These are phyloP conservation scores for Adansonia madagascariensis DNA, from an alignment of 441 rosid species.

Conservation along the genomic window DNA sequence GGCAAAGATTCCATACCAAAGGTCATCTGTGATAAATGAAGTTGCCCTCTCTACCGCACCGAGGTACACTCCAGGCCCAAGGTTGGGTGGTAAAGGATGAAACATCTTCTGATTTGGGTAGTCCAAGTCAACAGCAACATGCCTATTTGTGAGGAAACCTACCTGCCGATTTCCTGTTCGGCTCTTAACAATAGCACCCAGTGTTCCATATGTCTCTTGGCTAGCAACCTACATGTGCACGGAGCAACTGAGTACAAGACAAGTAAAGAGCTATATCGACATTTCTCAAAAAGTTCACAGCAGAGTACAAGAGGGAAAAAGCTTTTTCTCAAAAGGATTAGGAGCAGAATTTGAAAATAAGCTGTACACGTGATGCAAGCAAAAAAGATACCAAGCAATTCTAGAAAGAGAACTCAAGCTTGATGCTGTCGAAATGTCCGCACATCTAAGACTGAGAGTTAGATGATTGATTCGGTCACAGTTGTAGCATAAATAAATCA, in stretches of 20 bases:
- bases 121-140: conserved; percentile 93
- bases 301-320: neutral
- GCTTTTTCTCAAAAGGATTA: neutral
- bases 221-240: conserved; percentile 72
- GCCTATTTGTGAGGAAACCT: conserved; percentile 95
- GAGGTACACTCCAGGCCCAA: conserved; percentile 91
- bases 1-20: conserved; percentile 93
- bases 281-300: conserved; percentile 12
- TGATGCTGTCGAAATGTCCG: neutral
- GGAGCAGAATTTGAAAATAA: neutral
- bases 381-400: conserved; percentile 14
- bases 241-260: conserved; percentile 23
- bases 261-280: conserved; percentile 7
- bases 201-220: conserved; percentile 94
- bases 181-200: conserved; percentile 95
- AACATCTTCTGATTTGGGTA: conserved; percentile 98
- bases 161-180: conserved; percentile 85
- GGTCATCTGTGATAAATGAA: conserved; percentile 85
- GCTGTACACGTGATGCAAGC: neutral
- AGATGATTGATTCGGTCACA: conserved; percentile 19
- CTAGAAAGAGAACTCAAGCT: conserved; percentile 20
- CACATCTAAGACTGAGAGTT: conserved; percentile 4
- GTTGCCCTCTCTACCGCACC: conserved; percentile 99
- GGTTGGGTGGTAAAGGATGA: conserved; percentile 97
- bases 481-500: neutral